Conservation (phyloP, 257 asterid genomes). For the Osmanthus fragrans region DNA sequence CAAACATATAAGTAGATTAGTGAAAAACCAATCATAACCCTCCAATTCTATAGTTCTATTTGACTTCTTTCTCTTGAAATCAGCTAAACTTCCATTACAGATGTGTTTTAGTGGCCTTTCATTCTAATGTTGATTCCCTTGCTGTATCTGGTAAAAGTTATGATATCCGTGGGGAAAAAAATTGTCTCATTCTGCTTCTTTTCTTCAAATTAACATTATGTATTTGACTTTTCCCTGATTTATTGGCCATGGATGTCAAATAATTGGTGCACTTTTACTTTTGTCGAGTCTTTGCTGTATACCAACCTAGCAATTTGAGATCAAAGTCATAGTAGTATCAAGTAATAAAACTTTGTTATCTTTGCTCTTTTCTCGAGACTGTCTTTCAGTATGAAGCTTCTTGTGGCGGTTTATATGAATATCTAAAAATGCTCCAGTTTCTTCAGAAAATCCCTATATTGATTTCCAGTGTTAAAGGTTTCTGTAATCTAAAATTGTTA, state of each 20-base stretch:
- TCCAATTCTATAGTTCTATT: not conserved
- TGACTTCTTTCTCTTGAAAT: not conserved
- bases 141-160: slow-evolving; percentile 17
- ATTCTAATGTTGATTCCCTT: slow-evolving; percentile 17
- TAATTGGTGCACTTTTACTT: not conserved
- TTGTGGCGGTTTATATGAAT: too few species aligned
- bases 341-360: not conserved
- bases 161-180: not conserved
- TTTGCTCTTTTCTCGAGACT: too few species aligned
- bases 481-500: too few species aligned
- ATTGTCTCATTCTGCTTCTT: slow-evolving; percentile 8
- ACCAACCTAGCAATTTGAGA: slow-evolving; percentile 10
- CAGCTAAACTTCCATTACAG: slow-evolving; percentile 11
- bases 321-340: slow-evolving; percentile 8
- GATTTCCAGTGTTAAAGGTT: too few species aligned
- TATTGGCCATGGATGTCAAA: not conserved
- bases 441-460: too few species aligned
- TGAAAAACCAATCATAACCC: not conserved
- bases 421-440: too few species aligned
- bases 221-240: not conserved
- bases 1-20: not conserved
- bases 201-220: not conserved
- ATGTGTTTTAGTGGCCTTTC: slow-evolving; percentile 13
- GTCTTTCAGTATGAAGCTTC: too few species aligned
- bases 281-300: slow-evolving; percentile 11